Conservation (phyloP, 768 basidiomycete genomes). For the Nidularia pulvinata region DNA sequence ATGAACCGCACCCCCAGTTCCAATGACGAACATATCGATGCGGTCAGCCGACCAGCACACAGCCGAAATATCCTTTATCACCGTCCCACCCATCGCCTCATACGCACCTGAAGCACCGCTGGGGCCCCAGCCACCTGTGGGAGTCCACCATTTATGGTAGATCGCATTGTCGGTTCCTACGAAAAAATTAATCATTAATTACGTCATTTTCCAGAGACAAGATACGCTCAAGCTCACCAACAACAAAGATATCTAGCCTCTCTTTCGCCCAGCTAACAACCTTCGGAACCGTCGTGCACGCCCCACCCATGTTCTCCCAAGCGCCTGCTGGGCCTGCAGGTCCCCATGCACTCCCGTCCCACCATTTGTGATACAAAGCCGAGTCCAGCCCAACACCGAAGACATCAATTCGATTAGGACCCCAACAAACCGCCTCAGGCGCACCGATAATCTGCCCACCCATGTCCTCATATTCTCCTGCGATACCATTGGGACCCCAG, state of each 20-base stretch:
- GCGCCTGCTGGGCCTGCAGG: not conserved
- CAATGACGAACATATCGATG: conserved; percentile 6
- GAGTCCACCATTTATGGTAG: conserved; percentile 2
- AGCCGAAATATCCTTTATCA: conserved; percentile 3
- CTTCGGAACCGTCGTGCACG: not conserved
- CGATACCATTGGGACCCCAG: conserved; percentile 1
- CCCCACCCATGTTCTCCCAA: conserved; percentile 1
- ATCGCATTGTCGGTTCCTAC: conserved; percentile 1
- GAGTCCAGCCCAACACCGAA: not conserved
- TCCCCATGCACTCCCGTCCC: not conserved
- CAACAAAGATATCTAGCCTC: conserved; percentile 1
- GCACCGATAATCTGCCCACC: not conserved
- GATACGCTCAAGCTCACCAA: not conserved
- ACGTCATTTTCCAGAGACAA: not conserved
- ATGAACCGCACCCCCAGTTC: not conserved
- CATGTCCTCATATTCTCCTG: not conserved
- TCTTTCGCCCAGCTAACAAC: conserved; percentile 1
- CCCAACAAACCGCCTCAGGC: conserved; percentile 3
- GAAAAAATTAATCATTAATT: not conserved
- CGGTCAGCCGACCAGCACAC: conserved; percentile 3
- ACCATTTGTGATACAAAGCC: not conserved
- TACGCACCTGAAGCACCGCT: not conserved
- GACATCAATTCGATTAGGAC: conserved; percentile 1
- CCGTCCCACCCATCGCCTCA: not conserved
- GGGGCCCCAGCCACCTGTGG: not conserved